Percentiles rank a stretch among this genome's conserved stretches.
These are phyloP conservation scores for Globisporangium abappressorium DNA, from an alignment of 352 stramenopile genomes.

Conservation along the genomic window DNA sequence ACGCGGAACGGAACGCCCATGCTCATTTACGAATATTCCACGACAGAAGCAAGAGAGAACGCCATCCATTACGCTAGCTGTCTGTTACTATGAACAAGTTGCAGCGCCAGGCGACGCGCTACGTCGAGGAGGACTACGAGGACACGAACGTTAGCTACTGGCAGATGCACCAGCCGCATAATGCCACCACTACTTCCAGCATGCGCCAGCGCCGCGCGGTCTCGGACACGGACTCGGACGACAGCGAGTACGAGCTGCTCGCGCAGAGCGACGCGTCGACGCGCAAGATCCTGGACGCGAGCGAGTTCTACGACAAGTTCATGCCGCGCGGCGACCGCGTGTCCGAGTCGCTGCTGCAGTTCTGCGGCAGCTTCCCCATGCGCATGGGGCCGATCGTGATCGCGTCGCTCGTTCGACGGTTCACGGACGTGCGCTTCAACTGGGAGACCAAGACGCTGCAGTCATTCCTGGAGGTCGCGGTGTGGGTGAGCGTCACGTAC, in stretches of 20 bases:
- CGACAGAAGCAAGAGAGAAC: background rate
- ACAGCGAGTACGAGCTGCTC: slow-evolving; percentile 22
- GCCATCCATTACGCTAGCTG: no score
- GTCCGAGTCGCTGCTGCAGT: slow-evolving; percentile 52
- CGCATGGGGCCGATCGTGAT: slow-evolving; percentile 45
- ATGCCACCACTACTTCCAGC: background rate
- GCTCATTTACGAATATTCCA: slow-evolving; percentile 9
- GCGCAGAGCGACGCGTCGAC: slow-evolving; percentile 24
- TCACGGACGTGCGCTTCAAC: slow-evolving; percentile 76
- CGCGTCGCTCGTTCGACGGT: slow-evolving; percentile 51
- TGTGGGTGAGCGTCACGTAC: slow-evolving; percentile 69
- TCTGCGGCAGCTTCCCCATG: slow-evolving; percentile 62
- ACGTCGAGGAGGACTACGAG: slow-evolving; percentile 14
- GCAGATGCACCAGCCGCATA: slow-evolving; percentile 10
- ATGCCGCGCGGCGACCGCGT: slow-evolving; percentile 46
- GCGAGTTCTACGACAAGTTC: slow-evolving; percentile 49
- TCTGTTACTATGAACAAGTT: background rate
- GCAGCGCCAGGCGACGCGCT: slow-evolving; percentile 7
- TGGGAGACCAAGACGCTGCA: slow-evolving; percentile 82
- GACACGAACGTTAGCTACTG: slow-evolving; percentile 17
- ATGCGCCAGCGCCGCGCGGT: background rate
- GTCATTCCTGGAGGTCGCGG: slow-evolving; percentile 76
- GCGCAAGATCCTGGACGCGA: slow-evolving; percentile 43
- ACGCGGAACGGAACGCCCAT: background rate
- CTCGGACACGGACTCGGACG: slow-evolving; percentile 10